phyloP scores from a whole-genome alignment of 768 basidiomycete species.

The Panaeolus papilionaceus region DNA sequence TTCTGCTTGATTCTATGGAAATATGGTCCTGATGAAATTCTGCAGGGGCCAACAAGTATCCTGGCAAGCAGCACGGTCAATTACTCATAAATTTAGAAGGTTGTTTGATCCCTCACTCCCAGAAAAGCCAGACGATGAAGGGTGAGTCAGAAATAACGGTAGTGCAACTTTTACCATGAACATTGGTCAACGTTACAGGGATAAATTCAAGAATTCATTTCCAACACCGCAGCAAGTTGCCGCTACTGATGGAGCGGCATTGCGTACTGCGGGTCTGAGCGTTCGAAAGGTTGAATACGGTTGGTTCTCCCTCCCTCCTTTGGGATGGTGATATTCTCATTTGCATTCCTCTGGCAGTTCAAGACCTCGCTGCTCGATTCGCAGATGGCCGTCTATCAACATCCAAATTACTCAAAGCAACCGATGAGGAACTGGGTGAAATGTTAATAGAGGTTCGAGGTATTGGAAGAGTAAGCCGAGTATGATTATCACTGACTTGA shows the following conservation, averaged over 20 bases:
- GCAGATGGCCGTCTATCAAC: slow-evolving; percentile 81
- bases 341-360: slow-evolving; percentile 51
- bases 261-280: slow-evolving; percentile 81
- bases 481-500: slow-evolving; percentile 8
- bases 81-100: slow-evolving; percentile 79
- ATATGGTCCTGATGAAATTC: neutral
- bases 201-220: slow-evolving; percentile 41
- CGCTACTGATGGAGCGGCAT: slow-evolving; percentile 56
- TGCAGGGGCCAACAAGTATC: slow-evolving; percentile 81
- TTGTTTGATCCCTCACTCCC: slow-evolving; percentile 78
- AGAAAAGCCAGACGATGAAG: slow-evolving; percentile 63
- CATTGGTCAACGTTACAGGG: slow-evolving; percentile 9
- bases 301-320: slow-evolving; percentile 37
- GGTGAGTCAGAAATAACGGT: slow-evolving; percentile 37
- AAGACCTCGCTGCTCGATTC: slow-evolving; percentile 81
- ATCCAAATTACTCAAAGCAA: slow-evolving; percentile 68
- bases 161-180: neutral
- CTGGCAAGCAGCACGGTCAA: slow-evolving; percentile 85
- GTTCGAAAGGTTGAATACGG: slow-evolving; percentile 91
- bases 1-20: neutral
- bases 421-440: slow-evolving; percentile 77
- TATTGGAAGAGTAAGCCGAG: slow-evolving; percentile 67
- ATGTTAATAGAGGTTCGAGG: slow-evolving; percentile 82
- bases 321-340: slow-evolving; percentile 9
- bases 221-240: slow-evolving; percentile 74